Base-by-base conservation (phyloP, 306 rosid species). In the Cucumis cinereus region DNA sequence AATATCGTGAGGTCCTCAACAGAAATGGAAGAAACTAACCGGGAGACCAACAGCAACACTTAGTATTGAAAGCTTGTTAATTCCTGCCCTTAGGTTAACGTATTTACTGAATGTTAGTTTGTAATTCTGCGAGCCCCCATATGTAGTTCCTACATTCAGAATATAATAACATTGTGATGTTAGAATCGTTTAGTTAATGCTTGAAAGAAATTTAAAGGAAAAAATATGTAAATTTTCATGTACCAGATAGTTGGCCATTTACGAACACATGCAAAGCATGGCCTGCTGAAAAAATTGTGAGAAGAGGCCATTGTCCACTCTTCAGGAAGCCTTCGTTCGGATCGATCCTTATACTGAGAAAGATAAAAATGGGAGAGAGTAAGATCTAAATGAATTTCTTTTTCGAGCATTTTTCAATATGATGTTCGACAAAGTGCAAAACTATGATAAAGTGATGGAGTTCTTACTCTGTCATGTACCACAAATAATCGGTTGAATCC, bases 401-500 rank as follows among this genome's bases (percentile, higher is more conserved):
- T 66, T 8, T 26, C 10, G 19, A 10, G 8, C n/a, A 59, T 26
- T 47, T 62, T 16, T 35, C 69, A 0, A 62, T 62, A 62, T 30
- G 30, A 59, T 20, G 28, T 23, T 55, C 75, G 50, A 23, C 14
- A 74, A 19, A 68, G 73, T 38, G 58, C 52, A 38, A 40, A 30
- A 62, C 69, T 77, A 60, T 74, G 24, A 72, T 74, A 53, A 53
- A 10, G 57, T 53, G 55, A 19, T 19, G 57, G 57, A 53, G 57
- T 53, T 53, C 57, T 64, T 64, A 94, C 99, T 92, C 97, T 64
- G 97, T 89, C 96, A 87, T 81, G 79, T 94, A 94, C 99, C 99
- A 94, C 86, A 94, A 82, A 85, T 94, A 94, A 83, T 94, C 97
- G 7, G 96, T 85, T 8, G 82, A 43, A 83, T 94, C 99, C 81